These are phyloP conservation scores for Aeschynomene evenia DNA, from an alignment of 306 rosid genomes.

Conservation along the genomic window DNA sequence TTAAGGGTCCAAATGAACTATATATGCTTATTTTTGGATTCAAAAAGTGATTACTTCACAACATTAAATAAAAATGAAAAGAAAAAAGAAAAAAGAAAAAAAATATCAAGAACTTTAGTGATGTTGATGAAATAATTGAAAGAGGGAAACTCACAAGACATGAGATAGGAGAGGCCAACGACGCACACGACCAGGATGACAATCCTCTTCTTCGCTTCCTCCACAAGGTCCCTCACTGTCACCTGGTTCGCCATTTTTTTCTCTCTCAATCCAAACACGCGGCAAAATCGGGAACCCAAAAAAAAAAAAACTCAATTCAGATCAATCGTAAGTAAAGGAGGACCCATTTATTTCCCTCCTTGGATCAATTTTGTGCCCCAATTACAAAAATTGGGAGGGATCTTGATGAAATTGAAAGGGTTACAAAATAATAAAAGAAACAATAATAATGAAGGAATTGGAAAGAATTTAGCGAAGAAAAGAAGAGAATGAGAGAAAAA, in stretches of 20 bases:
- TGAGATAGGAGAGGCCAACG: conserved; percentile 88
- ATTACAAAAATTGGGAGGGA: not conserved
- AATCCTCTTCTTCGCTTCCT: conserved; percentile 94
- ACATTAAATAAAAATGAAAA: too few species aligned
- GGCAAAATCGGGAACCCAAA: not conserved
- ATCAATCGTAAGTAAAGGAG: not conserved
- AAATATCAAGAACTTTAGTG: not conserved
- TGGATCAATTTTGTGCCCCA: not conserved
- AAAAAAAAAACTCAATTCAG: not conserved
- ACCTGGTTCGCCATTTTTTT: conserved; percentile 45
- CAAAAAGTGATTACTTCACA: too few species aligned
- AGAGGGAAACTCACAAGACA: conserved; percentile 70
- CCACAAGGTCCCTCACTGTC: conserved; percentile 78
- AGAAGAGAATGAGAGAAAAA: not conserved
- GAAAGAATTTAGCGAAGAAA: not conserved
- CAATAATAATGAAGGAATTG: not conserved
- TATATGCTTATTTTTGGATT: too few species aligned
- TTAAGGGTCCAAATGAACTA: not conserved
- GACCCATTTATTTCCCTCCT: not conserved
- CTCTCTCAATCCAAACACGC: conserved; percentile 10
- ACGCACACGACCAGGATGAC: conserved; percentile 72
- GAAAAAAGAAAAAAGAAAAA: not conserved
- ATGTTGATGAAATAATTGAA: not conserved
- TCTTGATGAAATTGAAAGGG: not conserved
- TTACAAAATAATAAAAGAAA: not conserved